Conservation (phyloP, 139 green algal species). For the Chlorella ohadii region DNA sequence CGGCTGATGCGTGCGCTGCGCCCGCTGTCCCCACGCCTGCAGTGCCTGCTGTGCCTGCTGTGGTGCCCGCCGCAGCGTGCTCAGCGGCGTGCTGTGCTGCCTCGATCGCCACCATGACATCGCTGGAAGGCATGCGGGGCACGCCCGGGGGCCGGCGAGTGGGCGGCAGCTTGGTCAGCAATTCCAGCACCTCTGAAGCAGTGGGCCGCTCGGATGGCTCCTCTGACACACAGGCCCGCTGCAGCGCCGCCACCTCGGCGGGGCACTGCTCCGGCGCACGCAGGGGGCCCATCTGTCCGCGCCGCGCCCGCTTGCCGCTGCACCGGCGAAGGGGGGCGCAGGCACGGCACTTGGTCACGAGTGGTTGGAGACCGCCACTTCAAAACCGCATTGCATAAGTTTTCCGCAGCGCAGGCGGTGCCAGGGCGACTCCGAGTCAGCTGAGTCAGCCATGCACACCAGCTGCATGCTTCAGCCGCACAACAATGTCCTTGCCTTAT, state of each 20-base stretch:
- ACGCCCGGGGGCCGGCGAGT: too few relatives aligned
- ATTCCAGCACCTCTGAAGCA: not conserved
- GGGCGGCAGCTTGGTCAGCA: not conserved
- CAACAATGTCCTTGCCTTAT: not conserved
- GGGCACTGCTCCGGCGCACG: constrained; percentile 8
- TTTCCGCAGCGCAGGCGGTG: too few relatives aligned
- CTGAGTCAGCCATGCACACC: too few relatives aligned
- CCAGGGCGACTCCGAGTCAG: too few relatives aligned
- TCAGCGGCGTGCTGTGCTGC: not conserved
- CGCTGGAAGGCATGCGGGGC: too few relatives aligned
- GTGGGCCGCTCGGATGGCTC: not conserved
- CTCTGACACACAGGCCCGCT: not conserved
- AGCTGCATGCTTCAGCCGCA: too few relatives aligned
- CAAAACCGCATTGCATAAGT: too few relatives aligned
- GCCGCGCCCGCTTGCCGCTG: not conserved
- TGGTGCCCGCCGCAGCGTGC: not conserved
- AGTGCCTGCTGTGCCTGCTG: not conserved
- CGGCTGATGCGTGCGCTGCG: not conserved
- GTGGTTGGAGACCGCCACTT: too few relatives aligned
- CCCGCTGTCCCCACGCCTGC: not conserved
- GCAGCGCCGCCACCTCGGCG: constrained; percentile 4
- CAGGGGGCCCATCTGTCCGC: constrained; percentile 16
- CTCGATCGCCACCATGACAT: too few relatives aligned
- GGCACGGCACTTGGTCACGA: too few relatives aligned
- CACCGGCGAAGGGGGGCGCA: not conserved